Percentiles rank a stretch among this genome's conserved stretches.
Evolutionary conservation across 2,329 filamentous ascomycete species (phyloP).

Genomic region (Arthrobotrys conoides): DNA sequence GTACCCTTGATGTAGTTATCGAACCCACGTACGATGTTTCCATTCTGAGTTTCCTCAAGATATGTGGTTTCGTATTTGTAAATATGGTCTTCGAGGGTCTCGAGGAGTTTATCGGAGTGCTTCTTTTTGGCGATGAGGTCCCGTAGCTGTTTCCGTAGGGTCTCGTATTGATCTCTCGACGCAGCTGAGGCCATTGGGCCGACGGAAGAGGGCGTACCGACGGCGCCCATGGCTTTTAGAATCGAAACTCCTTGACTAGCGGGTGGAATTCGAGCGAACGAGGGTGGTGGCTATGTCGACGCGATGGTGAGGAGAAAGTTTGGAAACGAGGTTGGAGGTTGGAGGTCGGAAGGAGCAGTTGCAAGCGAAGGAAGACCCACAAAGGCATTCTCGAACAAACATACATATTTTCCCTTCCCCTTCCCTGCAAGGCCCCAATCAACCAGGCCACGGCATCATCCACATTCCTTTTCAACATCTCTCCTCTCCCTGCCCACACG

Average conservation of each 20-base stretch:
- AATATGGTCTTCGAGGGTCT: slow-evolving; percentile 82
- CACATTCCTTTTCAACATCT: slow-evolving; percentile 48
- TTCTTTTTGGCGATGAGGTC: slow-evolving; percentile 65
- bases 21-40: slow-evolving; percentile 98
- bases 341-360: slow-evolving; percentile 36
- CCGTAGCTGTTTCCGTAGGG: slow-evolving; percentile 64
- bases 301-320: slow-evolving; percentile 34
- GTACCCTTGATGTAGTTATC: slow-evolving; percentile 97
- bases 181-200: slow-evolving; percentile 52
- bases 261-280: neutral
- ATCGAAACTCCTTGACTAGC: neutral
- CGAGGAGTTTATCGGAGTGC: slow-evolving; percentile 72
- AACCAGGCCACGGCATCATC: slow-evolving; percentile 20
- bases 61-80: slow-evolving; percentile 86
- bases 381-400: slow-evolving; percentile 42
- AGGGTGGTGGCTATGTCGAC: slow-evolving; percentile 23
- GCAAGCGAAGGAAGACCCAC: slow-evolving; percentile 31
- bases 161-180: slow-evolving; percentile 63
- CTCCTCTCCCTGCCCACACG: slow-evolving; percentile 25
- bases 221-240: slow-evolving; percentile 42
- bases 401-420: slow-evolving; percentile 25
- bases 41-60: slow-evolving; percentile 87
- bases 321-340: slow-evolving; percentile 20
- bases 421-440: slow-evolving; percentile 22
- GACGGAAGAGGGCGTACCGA: slow-evolving; percentile 39